phyloP scores from a whole-genome alignment of 176 grass and related monocot species.

The Phoenix dactylifera region DNA sequence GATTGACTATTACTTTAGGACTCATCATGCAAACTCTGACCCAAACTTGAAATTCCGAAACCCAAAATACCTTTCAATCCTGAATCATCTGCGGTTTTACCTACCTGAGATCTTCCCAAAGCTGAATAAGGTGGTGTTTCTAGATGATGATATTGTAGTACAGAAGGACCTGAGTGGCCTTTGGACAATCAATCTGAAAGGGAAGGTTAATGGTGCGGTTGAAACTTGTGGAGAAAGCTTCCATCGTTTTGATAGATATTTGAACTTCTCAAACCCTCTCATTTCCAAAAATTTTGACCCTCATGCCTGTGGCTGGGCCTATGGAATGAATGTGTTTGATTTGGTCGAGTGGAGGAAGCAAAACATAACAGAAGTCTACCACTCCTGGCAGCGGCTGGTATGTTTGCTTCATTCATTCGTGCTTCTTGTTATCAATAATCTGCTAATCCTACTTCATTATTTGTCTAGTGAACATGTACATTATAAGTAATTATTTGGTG shows the following conservation, averaged over 20 bases:
- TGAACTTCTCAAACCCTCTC: constrained; percentile 9
- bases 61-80: constrained; percentile 11
- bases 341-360: constrained; percentile 14
- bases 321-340: constrained; percentile 14
- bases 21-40: neutral
- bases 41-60: constrained; percentile 10
- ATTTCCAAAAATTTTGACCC: constrained; percentile 16
- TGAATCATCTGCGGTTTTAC: constrained; percentile 12
- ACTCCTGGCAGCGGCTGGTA: constrained; percentile 10
- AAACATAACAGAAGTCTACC: constrained; percentile 11
- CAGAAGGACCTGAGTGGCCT: constrained; percentile 4
- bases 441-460: neutral
- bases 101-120: constrained; percentile 14
- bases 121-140: constrained; percentile 12
- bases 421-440: neutral
- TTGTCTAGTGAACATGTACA: too few relatives aligned
- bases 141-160: constrained; percentile 14
- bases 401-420: neutral
- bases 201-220: constrained; percentile 12
- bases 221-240: constrained; percentile 8
- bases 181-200: constrained; percentile 3
- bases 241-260: constrained; percentile 7
- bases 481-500: too few relatives aligned
- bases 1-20: constrained; percentile 12
- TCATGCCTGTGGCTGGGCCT: constrained; percentile 7